Conservation (phyloP, 495 filamentous ascomycete species). For the Talaromyces wortmannii region DNA sequence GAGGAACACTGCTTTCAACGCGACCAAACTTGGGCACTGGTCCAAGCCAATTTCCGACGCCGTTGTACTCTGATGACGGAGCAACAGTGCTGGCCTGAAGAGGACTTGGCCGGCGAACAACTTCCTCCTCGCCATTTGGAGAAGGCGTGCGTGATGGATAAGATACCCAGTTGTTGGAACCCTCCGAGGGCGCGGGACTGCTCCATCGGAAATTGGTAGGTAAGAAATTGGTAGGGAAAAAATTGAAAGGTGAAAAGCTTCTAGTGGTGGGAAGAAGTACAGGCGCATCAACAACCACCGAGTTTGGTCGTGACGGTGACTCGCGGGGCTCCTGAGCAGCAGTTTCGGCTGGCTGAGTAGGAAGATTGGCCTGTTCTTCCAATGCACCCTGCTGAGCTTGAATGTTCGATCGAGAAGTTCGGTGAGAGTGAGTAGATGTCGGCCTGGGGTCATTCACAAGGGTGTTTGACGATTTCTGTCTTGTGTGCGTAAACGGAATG, state of each 20-base stretch:
- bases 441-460: conserved; percentile 18
- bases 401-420: conserved; percentile 25
- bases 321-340: conserved; percentile 19
- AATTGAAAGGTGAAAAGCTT: too few relatives aligned
- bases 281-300: conserved; percentile 17
- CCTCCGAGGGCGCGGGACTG: conserved; percentile 27
- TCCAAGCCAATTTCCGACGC: conserved; percentile 31
- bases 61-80: conserved; percentile 26
- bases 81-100: conserved; percentile 35
- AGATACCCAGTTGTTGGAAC: conserved; percentile 54
- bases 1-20: conserved; percentile 22
- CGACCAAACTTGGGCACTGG: conserved; percentile 25
- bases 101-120: conserved; percentile 21
- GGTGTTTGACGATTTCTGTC: conserved; percentile 49
- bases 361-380: conserved; percentile 14
- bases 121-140: conserved; percentile 29
- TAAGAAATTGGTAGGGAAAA: neutral
- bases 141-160: conserved; percentile 50
- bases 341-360: conserved; percentile 16
- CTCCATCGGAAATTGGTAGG: conserved; percentile 24
- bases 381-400: conserved; percentile 27
- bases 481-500: conserved; percentile 72
- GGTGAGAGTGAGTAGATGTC: conserved; percentile 12
- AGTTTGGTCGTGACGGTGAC: conserved; percentile 12
- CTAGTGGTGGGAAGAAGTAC: conserved; percentile 22